phyloP scores from a whole-genome alignment of 163 green algal genomes.

The Chlorella variabilis region DNA sequence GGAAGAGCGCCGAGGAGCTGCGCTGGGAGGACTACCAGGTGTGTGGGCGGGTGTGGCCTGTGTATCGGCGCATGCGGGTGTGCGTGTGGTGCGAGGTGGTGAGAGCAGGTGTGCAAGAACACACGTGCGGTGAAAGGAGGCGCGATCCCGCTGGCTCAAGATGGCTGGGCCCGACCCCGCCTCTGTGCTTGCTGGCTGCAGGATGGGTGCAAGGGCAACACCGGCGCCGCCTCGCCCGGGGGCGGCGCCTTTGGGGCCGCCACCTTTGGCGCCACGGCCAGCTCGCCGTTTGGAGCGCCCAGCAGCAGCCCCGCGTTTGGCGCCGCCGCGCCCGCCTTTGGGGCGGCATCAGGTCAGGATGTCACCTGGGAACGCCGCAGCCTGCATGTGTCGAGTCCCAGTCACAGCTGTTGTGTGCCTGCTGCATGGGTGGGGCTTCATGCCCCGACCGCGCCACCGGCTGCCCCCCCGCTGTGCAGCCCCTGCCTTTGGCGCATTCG shows the following conservation, averaged over 20 bases:
- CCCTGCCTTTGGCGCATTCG: conserved; percentile 53
- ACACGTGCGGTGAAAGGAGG: too few relatives aligned
- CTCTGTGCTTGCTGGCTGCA: not conserved
- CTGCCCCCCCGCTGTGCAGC: not conserved
- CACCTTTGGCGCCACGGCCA: conserved; percentile 26
- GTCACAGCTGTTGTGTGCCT: too few relatives aligned
- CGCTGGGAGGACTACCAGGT: conserved; percentile 91
- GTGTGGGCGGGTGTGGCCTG: not conserved
- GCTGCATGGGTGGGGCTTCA: too few relatives aligned
- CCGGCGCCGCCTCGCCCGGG: conserved; percentile 6
- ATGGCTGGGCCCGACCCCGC: too few relatives aligned
- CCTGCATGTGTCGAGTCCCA: too few relatives aligned
- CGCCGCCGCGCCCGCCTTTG: conserved; percentile 54
- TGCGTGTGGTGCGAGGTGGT: too few relatives aligned
- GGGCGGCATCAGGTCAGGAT: conserved; percentile 25
- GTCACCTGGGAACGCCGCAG: too few relatives aligned
- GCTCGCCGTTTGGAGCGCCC: conserved; percentile 39
- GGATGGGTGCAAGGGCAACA: conserved; percentile 51
- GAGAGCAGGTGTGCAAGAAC: too few relatives aligned
- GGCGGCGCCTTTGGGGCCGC: conserved; percentile 33
- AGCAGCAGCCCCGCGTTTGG: conserved; percentile 55
- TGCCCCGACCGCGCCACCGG: not conserved
- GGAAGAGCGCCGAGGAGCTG: conserved; percentile 89
- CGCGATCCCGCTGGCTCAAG: too few relatives aligned
- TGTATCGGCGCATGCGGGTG: conserved; percentile 1